phyloP scores from a whole-genome alignment of 106 monocot genomes.

The Dendrobium catenatum region DNA sequence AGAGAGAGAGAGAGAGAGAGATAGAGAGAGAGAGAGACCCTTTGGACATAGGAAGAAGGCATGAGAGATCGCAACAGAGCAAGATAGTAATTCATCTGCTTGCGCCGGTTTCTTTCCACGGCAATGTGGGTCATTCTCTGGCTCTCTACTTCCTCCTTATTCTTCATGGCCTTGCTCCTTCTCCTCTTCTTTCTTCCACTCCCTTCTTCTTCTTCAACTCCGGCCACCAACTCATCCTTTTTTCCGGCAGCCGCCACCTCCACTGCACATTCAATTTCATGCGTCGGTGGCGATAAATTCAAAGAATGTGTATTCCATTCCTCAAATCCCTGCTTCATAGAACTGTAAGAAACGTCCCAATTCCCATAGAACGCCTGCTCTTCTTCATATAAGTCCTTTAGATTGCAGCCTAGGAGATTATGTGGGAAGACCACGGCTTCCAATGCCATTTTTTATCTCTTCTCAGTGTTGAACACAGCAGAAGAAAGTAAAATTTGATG shows the following conservation, averaged over 20 bases:
- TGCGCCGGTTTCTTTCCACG: slow-evolving; percentile 47
- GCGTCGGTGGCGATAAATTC: slow-evolving; percentile 1
- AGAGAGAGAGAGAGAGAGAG: slow-evolving; percentile 11
- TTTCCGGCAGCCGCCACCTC: background rate
- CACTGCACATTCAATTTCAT: background rate
- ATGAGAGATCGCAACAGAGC: slow-evolving; percentile 41
- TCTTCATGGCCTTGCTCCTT: slow-evolving; percentile 31
- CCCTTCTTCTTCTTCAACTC: background rate
- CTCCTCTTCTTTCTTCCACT: slow-evolving; percentile 26
- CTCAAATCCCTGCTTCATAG: slow-evolving; percentile 6
- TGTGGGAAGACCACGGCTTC: slow-evolving; percentile 21
- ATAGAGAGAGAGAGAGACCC: slow-evolving; percentile 20
- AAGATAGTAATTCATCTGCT: slow-evolving; percentile 51
- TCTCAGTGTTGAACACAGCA: background rate
- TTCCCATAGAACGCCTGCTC: background rate
- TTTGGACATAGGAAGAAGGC: slow-evolving; percentile 43
- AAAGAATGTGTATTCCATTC: slow-evolving; percentile 8
- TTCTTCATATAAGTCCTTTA: background rate
- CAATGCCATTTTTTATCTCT: slow-evolving; percentile 8
- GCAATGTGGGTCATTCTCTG: slow-evolving; percentile 67
- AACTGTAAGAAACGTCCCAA: slow-evolving; percentile 18
- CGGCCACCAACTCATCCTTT: background rate
- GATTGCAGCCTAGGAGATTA: background rate
- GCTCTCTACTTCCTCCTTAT: slow-evolving; percentile 46
- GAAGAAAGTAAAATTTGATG: no score